Evolutionary conservation across 306 rosid genomes (phyloP).

Genomic region (Pterocarpus macrocarpus): DNA sequence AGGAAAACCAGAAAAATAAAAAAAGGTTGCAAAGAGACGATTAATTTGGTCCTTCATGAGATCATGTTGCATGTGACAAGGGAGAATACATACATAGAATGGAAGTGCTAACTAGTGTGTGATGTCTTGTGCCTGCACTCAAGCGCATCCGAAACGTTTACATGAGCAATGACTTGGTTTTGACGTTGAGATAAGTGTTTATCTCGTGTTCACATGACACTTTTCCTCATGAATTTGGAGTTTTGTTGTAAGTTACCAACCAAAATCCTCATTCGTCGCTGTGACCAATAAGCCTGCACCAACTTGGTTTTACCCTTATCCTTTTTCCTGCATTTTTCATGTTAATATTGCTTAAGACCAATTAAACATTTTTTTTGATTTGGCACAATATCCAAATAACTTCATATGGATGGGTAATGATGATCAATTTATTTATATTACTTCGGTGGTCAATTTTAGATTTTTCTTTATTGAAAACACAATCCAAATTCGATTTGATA

Average conservation of each 20-base stretch:
- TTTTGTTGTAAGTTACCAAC: conserved; percentile 8
- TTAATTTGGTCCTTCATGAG: background rate
- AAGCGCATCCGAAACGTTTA: conserved; percentile 9
- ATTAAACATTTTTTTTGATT: background rate
- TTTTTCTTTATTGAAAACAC: background rate
- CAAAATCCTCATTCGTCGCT: background rate
- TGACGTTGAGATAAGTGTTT: conserved; percentile 18
- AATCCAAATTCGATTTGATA: background rate
- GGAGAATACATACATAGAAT: background rate
- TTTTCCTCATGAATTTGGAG: background rate
- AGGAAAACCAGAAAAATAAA: background rate
- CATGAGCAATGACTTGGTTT: conserved; percentile 26
- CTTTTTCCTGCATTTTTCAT: background rate
- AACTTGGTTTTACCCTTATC: background rate
- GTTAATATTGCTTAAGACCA: background rate
- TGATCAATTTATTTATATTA: background rate
- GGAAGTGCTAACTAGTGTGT: background rate
- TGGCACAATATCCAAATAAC: background rate
- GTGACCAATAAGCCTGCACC: background rate
- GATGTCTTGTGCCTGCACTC: background rate
- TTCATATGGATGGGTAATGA: background rate
- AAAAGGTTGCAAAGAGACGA: background rate
- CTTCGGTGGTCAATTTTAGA: background rate
- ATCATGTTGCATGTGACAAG: conserved; percentile 24
- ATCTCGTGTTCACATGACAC: background rate